Evolutionary conservation across 176 grass and related monocot genomes (phyloP).

Genomic region (Coix lacrymajobi): DNA sequence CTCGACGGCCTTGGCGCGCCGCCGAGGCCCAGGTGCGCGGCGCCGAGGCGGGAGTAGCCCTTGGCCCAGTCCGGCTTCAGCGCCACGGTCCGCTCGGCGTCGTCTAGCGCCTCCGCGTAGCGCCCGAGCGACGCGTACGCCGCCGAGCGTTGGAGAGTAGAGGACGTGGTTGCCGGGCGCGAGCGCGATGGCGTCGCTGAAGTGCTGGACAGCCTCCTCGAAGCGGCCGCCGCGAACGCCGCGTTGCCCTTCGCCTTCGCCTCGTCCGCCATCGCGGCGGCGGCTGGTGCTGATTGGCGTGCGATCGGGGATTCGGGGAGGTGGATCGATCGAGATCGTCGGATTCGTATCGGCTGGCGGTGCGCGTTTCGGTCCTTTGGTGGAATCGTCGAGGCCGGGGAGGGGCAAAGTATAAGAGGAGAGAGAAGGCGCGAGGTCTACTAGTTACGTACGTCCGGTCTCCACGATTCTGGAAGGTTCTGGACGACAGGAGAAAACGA

Average conservation of each 20-base stretch:
- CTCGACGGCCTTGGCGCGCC: slow-evolving; percentile 31
- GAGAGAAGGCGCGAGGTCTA: not conserved
- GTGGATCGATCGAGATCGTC: not conserved
- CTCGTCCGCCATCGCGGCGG: slow-evolving; percentile 47
- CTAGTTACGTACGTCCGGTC: not conserved
- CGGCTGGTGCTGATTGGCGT: not conserved
- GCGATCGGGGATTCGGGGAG: slow-evolving; percentile 21
- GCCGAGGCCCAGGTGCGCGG: slow-evolving; percentile 76
- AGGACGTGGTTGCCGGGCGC: slow-evolving; percentile 60
- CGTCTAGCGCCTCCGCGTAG: slow-evolving; percentile 73
- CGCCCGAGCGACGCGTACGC: slow-evolving; percentile 80
- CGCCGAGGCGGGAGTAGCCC: slow-evolving; percentile 93
- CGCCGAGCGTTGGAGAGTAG: slow-evolving; percentile 96
- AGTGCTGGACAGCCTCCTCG: slow-evolving; percentile 48
- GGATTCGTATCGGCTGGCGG: slow-evolving; percentile 8
- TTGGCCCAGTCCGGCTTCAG: slow-evolving; percentile 94
- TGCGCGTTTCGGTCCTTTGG: not conserved
- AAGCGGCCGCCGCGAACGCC: slow-evolving; percentile 56
- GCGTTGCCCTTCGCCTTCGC: slow-evolving; percentile 68
- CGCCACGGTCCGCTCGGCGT: slow-evolving; percentile 78
- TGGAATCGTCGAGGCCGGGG: not conserved
- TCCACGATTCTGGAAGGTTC: slow-evolving; percentile 49
- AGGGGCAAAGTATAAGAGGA: not conserved
- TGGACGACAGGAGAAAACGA: not conserved
- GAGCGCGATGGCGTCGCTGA: slow-evolving; percentile 54